These are phyloP conservation scores for Przewalskia tangutica DNA, from an alignment of 257 asterid genomes.

Conservation along the genomic window DNA sequence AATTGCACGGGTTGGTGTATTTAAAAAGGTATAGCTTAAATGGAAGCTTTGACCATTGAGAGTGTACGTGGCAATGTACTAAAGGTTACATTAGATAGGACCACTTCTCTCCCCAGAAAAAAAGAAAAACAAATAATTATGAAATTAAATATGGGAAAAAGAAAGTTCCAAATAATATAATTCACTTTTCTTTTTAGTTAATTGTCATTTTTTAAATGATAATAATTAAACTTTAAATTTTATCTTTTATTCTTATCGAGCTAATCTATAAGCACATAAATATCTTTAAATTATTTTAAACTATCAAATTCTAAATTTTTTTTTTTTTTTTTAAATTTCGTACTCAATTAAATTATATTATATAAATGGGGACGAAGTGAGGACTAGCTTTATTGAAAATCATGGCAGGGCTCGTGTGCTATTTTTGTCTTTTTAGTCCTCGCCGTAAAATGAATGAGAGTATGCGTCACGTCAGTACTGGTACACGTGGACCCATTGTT, in stretches of 20 bases:
- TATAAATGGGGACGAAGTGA: no score
- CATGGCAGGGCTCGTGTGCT: conserved; percentile 48
- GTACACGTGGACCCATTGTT: conserved; percentile 39
- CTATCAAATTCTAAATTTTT: no score
- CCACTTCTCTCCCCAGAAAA: conserved; percentile 7
- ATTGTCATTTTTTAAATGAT: no score
- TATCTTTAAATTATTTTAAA: no score
- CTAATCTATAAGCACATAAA: no score
- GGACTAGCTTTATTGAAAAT: conserved; percentile 21
- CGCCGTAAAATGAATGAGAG: conserved; percentile 31
- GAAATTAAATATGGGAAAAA: not conserved
- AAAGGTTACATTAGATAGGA: conserved; percentile 15
- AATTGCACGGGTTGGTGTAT: conserved; percentile 26
- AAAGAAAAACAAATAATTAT: not conserved
- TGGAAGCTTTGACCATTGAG: conserved; percentile 25
- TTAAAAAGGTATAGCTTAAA: not conserved
- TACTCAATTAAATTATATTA: no score
- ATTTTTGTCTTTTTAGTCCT: conserved; percentile 22
- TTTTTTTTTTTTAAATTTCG: no score
- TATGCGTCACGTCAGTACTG: conserved; percentile 11
- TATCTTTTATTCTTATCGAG: no score
- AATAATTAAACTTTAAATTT: no score
- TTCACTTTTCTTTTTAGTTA: no score
- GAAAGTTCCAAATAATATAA: not conserved
- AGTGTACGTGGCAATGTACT: conserved; percentile 24